Conservation (phyloP, 1,284 basidiomycete genomes). For the Ustilago cynodontis region DNA sequence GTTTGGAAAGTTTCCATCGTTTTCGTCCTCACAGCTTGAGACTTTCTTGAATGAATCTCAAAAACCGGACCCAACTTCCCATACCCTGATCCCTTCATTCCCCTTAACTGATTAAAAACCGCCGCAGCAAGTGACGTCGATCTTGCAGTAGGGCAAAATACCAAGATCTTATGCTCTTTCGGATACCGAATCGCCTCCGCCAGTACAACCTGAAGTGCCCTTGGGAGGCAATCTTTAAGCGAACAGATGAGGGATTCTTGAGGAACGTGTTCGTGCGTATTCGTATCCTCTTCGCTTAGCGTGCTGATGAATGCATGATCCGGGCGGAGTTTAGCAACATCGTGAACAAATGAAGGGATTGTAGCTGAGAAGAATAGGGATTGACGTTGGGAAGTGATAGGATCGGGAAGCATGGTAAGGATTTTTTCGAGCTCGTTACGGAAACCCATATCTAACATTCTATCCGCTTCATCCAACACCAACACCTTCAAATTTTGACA, state of each 20-base stretch:
- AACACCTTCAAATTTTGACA: constrained; percentile 68
- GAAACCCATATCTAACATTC: constrained; percentile 71
- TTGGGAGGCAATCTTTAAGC: constrained; percentile 72
- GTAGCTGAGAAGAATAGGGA: constrained; percentile 73
- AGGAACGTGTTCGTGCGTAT: constrained; percentile 78
- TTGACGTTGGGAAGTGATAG: constrained; percentile 71
- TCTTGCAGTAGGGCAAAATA: constrained; percentile 80
- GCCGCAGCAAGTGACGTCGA: constrained; percentile 76
- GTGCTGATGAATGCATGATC: constrained; percentile 77
- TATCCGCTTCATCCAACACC: constrained; percentile 73
- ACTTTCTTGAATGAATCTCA: constrained; percentile 59
- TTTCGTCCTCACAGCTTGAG: constrained; percentile 46
- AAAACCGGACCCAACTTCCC: constrained; percentile 35
- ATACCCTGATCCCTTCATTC: constrained; percentile 23
- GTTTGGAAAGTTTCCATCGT: constrained; percentile 73
- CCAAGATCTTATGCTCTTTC: constrained; percentile 55
- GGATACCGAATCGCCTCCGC: constrained; percentile 67
- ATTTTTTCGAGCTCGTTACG: constrained; percentile 65
- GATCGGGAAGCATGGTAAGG: constrained; percentile 68
- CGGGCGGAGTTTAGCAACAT: constrained; percentile 60
- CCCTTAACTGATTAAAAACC: constrained; percentile 33
- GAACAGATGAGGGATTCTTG: constrained; percentile 70
- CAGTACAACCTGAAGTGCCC: constrained; percentile 70
- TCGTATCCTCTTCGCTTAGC: constrained; percentile 76
- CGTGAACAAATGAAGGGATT: constrained; percentile 71